These are phyloP conservation scores for Phaeodactylum tricornutum DNA, from an alignment of 108 stramenopile species.

Conservation along the genomic window DNA sequence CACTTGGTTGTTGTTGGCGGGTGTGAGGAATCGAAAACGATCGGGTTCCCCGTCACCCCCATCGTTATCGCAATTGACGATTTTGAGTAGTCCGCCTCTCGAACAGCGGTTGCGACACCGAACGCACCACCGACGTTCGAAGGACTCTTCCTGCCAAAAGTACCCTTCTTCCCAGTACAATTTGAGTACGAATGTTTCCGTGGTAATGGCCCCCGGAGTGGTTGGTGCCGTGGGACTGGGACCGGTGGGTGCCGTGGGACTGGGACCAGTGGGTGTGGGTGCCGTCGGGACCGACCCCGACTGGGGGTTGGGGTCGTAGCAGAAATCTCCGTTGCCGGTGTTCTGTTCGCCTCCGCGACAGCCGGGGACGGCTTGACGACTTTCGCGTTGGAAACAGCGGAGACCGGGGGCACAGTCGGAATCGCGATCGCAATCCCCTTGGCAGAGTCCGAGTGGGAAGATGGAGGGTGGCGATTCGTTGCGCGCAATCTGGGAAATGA, in stretches of 20 bases:
- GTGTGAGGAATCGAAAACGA: no score
- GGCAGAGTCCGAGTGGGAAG: constrained; percentile 26
- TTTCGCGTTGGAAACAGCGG: constrained; percentile 19
- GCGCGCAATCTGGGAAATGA: no score
- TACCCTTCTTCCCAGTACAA: constrained; percentile 48
- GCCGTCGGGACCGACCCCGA: constrained; percentile 9
- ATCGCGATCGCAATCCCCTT: constrained; percentile 39
- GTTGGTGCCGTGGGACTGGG: background rate
- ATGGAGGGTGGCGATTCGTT: no score
- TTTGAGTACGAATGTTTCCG: constrained; percentile 21
- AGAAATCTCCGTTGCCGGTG: constrained; percentile 11
- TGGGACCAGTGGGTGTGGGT: constrained; percentile 8
- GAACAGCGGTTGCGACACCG: constrained; percentile 7
- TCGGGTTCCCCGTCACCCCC: no score
- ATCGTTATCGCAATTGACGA: background rate
- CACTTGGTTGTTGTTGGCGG: no score
- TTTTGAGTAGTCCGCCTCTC: background rate
- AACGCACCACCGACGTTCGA: constrained; percentile 47
- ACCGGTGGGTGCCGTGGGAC: background rate
- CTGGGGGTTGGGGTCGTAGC: constrained; percentile 7
- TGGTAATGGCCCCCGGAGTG: no score
- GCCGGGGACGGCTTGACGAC: constrained; percentile 11
- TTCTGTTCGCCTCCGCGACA: constrained; percentile 29
- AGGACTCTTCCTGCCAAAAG: constrained; percentile 47
- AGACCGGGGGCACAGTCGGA: constrained; percentile 21